These are phyloP conservation scores for Loxodes magnus DNA, from an alignment of 73 alveolate genomes.

Conservation along the genomic window DNA sequence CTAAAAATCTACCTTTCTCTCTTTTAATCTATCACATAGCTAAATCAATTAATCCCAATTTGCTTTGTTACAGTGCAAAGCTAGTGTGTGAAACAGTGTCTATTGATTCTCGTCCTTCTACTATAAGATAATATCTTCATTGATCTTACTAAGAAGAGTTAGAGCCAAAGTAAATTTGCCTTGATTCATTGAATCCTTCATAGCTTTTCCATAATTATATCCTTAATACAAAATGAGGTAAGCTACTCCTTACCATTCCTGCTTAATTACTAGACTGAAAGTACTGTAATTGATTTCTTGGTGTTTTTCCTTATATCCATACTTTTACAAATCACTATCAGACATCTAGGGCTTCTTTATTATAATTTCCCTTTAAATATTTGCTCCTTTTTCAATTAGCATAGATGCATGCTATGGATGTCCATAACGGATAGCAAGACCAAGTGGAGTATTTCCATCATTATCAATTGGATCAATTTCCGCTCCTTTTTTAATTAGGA, in stretches of 20 bases:
- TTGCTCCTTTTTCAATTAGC: conserved; percentile 53
- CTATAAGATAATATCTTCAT: conserved; percentile 28
- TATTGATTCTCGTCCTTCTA: conserved; percentile 25
- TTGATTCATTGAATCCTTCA: conserved; percentile 61
- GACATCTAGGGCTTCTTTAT: conserved; percentile 17
- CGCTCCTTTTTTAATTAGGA: conserved; percentile 43
- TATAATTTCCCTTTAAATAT: conserved; percentile 38
- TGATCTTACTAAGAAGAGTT: conserved; percentile 40
- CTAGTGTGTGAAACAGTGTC: conserved; percentile 48
- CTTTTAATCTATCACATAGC: conserved; percentile 21
- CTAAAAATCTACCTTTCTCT: conserved; percentile 34
- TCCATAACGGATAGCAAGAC: conserved; percentile 39
- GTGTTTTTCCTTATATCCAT: conserved; percentile 10
- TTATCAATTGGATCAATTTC: conserved; percentile 47
- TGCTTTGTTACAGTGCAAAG: conserved; percentile 31
- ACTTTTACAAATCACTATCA: conserved; percentile 19
- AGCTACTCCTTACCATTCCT: conserved; percentile 54
- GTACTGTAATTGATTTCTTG: conserved; percentile 22
- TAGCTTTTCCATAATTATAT: conserved; percentile 41
- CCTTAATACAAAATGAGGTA: conserved; percentile 44
- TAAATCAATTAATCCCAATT: conserved; percentile 6
- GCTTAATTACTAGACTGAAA: conserved; percentile 31
- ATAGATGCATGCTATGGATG: conserved; percentile 48
- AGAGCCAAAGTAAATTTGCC: conserved; percentile 37
- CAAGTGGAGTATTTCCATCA: conserved; percentile 67